Conservation (phyloP, 202 grass and related monocot species). For the Dendrocalamus latiflorus region DNA sequence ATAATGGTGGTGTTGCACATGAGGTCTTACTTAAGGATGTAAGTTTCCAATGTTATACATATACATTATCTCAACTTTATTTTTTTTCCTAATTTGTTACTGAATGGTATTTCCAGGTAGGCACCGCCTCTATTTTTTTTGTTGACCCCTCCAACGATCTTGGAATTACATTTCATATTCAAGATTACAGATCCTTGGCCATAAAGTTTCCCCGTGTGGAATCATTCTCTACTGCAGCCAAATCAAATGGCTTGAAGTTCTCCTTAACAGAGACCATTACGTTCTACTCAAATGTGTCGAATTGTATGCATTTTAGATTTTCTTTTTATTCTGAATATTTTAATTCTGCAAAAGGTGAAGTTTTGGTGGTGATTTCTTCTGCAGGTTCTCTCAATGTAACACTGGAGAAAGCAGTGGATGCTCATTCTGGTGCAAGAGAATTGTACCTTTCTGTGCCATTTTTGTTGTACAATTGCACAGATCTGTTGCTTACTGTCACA, state of each 20-base stretch:
- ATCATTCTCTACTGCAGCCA: slow-evolving; percentile 66
- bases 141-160: slow-evolving; percentile 90
- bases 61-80: slow-evolving; percentile 28
- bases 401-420: slow-evolving; percentile 90
- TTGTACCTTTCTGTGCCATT: slow-evolving; percentile 86
- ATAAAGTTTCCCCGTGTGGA: slow-evolving; percentile 81
- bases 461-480: slow-evolving; percentile 92
- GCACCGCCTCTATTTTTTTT: slow-evolving; percentile 66
- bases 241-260: slow-evolving; percentile 63
- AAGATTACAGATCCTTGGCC: slow-evolving; percentile 59
- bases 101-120: slow-evolving; percentile 53
- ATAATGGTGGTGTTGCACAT: slow-evolving; percentile 67
- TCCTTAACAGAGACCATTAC: slow-evolving; percentile 68
- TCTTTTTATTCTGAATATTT: slow-evolving; percentile 21
- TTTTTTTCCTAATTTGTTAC: slow-evolving; percentile 28
- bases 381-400: slow-evolving; percentile 73
- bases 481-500: too few relatives aligned
- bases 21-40: slow-evolving; percentile 73
- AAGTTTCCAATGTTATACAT: slow-evolving; percentile 30
- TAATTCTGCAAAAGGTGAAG: not conserved
- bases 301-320: slow-evolving; percentile 41
- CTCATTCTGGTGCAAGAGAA: slow-evolving; percentile 76
- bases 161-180: slow-evolving; percentile 67
- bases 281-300: slow-evolving; percentile 68
- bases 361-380: slow-evolving; percentile 26